Conservation (phyloP, 192 early-diverging fungal species). For the Backusella circina region DNA sequence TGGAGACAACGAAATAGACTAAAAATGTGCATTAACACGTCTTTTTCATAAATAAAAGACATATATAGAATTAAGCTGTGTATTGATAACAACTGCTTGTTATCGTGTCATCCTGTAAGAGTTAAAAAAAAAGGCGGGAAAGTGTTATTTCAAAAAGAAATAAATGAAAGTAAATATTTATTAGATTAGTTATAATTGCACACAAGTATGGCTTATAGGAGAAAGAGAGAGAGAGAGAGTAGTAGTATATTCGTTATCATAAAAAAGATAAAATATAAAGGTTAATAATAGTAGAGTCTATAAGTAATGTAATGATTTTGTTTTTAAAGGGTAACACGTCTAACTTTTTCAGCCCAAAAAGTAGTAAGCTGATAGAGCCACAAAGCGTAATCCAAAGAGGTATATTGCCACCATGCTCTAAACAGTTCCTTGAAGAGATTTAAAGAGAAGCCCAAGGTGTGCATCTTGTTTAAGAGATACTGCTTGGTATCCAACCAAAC, state of each 20-base stretch:
- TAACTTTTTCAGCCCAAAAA: not conserved
- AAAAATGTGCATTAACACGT: not conserved
- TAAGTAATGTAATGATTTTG: not conserved
- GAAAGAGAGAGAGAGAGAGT: no score
- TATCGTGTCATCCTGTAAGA: not conserved
- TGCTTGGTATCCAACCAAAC: slow-evolving; percentile 26
- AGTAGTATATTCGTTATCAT: not conserved
- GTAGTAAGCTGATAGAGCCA: slow-evolving; percentile 4
- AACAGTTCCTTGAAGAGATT: slow-evolving; percentile 12
- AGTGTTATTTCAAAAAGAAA: not conserved
- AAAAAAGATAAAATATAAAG: not conserved
- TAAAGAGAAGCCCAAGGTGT: not conserved
- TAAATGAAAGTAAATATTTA: not conserved
- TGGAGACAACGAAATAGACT: not conserved
- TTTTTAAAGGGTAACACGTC: not conserved
- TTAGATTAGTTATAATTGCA: not conserved
- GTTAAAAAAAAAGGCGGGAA: not conserved
- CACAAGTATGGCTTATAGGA: not conserved
- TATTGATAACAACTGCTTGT: not conserved
- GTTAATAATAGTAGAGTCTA: not conserved
- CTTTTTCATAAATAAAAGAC: not conserved
- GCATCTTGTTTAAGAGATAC: not conserved
- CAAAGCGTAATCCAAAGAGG: not conserved
- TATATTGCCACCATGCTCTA: slow-evolving; percentile 13
- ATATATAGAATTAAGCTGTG: not conserved